Evolutionary conservation across 73 alveolate genomes (phyloP).

Genomic region (Blepharisma stoltei): DNA sequence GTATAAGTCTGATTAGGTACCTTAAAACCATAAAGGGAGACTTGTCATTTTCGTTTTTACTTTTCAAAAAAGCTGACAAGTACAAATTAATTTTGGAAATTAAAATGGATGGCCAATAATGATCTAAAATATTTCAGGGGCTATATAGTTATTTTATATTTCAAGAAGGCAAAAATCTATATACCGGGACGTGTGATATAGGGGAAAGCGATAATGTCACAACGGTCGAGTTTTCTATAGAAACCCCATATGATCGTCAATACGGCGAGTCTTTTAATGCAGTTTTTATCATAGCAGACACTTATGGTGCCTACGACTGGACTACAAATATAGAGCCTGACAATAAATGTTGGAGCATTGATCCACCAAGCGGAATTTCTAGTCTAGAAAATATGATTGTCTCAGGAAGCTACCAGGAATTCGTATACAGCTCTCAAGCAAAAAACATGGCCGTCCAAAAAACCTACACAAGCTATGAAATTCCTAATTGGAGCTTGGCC

Average conservation of each 20-base stretch:
- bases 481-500: not conserved
- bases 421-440: not conserved
- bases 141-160: no score
- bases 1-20: no score
- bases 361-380: slow-evolving; percentile 13
- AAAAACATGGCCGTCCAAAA: not conserved
- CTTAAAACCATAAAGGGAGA: no score
- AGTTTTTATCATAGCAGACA: not conserved
- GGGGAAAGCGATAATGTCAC: no score
- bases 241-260: not conserved
- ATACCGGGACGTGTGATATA: no score
- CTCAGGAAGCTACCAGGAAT: not conserved
- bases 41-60: no score
- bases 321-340: not conserved
- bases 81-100: no score
- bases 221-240: not conserved
- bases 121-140: no score
- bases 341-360: not conserved
- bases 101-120: no score
- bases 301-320: not conserved
- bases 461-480: not conserved
- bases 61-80: no score
- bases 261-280: not conserved
- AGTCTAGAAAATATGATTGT: not conserved
- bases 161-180: no score